Evolutionary conservation across 306 rosid genomes (phyloP), one percentile per base, ranked within the genome.

Genomic region (Pterocarpus santalinus): DNA sequence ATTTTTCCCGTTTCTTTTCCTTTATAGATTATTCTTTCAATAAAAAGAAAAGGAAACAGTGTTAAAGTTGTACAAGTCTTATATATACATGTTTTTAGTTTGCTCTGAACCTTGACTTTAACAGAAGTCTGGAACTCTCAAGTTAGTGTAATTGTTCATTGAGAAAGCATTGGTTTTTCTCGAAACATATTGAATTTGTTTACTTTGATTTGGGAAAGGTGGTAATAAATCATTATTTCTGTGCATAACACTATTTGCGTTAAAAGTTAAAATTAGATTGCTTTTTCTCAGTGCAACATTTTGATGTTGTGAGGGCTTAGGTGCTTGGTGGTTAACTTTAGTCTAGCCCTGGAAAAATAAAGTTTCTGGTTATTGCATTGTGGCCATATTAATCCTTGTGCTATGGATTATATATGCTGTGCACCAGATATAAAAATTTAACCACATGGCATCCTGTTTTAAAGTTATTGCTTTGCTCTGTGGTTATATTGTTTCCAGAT

Each of bases 401-500:
- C 39, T 47, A 13, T 70, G 17, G 8, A 33, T 9, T 33, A 22
- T 55, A 34, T 32, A 17, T 76, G 22, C 16, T 28, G 33, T 53
- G 16, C 14, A 39, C 28, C 35, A 75, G 30, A 65, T 65, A 35
- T 52, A 44, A 66, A 72, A 33, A 47, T 76, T 78, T 51, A 39
- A 43, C 44, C 46, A 70, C 72, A 70, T 72, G 63, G 56, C 38
- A 51, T 65, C 32, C 62, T 58, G 57, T 43, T 77, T 62, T 81
- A 43, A 67, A 75, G 78, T 34, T 79, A 75, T 52, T 77, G 11
- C 65, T 39, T 71, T 74, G 30, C 68, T 81, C 17, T 36, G 22
- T 83, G 77, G 57, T 77, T 77, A 73, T 87, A 16, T 73, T 76
- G 56, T 76, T 78, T 87, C 69, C 92, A 95, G 99, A 89, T 95